These are phyloP conservation scores for Wilhelminamyces savonicus DNA, from an alignment of 805 yeast species.

Conservation along the genomic window DNA sequence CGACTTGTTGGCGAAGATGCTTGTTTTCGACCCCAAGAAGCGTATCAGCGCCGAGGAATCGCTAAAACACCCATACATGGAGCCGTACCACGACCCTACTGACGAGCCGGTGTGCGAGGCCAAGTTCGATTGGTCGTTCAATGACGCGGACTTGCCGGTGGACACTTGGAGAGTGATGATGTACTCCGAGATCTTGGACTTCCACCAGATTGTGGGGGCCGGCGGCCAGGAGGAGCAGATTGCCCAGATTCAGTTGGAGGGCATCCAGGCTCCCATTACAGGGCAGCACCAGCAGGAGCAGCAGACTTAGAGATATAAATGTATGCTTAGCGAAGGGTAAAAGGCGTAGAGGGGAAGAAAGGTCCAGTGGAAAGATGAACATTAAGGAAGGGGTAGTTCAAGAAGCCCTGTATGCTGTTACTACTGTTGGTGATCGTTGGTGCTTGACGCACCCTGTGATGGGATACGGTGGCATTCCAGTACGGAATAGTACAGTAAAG, in stretches of 20 bases:
- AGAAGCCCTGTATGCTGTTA: too few relatives aligned
- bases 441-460: too few relatives aligned
- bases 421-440: too few relatives aligned
- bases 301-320: too few relatives aligned
- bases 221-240: conserved; percentile 17
- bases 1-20: conserved; percentile 81
- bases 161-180: conserved; percentile 99
- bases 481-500: too few relatives aligned
- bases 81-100: conserved; percentile 94
- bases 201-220: conserved; percentile 76
- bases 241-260: conserved; percentile 21
- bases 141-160: conserved; percentile 95
- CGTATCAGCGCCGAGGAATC: conserved; percentile 92
- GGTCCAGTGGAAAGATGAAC: too few relatives aligned
- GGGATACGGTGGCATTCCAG: too few relatives aligned
- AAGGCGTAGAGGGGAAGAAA: too few relatives aligned
- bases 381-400: too few relatives aligned
- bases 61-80: conserved; percentile 81
- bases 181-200: conserved; percentile 94
- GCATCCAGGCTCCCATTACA: conserved; percentile 16
- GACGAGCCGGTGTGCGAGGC: conserved; percentile 95
- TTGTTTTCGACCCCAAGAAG: conserved; percentile 91
- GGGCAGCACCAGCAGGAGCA: not conserved
- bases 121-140: conserved; percentile 96
- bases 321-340: too few relatives aligned